phyloP scores from a whole-genome alignment of 257 asterid genomes.

The Solanum chmielewskii region DNA sequence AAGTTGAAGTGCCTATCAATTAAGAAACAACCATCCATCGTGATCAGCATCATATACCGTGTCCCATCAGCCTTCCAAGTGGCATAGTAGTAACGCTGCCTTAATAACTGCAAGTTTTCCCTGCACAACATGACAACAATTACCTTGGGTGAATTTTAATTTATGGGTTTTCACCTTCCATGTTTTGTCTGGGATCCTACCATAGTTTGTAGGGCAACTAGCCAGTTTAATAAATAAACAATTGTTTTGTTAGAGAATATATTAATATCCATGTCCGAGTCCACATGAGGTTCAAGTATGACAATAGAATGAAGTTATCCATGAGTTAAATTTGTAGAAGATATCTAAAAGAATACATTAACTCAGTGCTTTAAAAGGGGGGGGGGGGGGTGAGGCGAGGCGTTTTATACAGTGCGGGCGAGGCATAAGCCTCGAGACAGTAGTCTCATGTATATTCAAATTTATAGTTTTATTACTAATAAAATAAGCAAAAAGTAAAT shows the following conservation, averaged over 20 bases:
- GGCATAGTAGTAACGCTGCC: conserved; percentile 96
- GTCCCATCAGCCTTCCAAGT: conserved; percentile 99
- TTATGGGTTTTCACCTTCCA: background rate
- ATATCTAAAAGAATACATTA: background rate
- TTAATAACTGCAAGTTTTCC: conserved; percentile 79
- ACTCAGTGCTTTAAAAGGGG: too few species aligned
- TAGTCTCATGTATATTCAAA: too few species aligned
- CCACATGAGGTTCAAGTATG: background rate
- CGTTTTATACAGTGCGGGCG: too few species aligned
- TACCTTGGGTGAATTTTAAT: background rate
- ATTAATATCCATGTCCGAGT: background rate
- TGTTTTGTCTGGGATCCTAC: background rate
- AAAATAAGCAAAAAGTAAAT: too few species aligned
- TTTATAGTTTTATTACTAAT: too few species aligned
- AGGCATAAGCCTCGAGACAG: too few species aligned
- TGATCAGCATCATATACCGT: conserved; percentile 96
- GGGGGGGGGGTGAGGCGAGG: too few species aligned
- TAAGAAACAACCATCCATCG: conserved; percentile 91
- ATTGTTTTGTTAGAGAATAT: background rate
- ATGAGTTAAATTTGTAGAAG: background rate
- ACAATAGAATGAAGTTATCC: background rate
- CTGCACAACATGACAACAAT: conserved; percentile 25
- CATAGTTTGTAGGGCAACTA: background rate
- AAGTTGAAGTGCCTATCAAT: conserved; percentile 79
- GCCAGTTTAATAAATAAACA: background rate